Conservation (phyloP, 306 rosid species). For the Corylus heterophylla region DNA sequence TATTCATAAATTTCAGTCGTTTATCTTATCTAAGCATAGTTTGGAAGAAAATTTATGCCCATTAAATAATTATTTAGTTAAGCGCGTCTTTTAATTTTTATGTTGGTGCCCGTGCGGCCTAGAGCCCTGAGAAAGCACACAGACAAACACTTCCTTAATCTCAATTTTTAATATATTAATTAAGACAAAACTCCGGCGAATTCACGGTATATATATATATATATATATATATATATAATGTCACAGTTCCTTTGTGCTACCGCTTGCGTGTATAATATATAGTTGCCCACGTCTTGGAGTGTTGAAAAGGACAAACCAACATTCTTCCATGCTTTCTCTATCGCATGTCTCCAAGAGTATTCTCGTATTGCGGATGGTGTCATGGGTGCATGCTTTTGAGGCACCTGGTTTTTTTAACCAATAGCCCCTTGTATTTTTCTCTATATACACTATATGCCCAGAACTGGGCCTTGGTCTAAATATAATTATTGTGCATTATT, state of each 20-base stretch:
- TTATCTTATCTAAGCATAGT: no score
- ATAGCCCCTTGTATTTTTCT: neutral
- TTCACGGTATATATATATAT: neutral
- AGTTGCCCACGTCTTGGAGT: neutral
- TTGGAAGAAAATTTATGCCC: no score
- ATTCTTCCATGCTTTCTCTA: neutral
- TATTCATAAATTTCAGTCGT: no score
- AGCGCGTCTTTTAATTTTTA: no score
- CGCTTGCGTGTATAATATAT: neutral
- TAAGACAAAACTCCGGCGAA: neutral
- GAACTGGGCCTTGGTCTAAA: no score
- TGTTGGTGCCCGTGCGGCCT: neutral
- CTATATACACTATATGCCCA: neutral
- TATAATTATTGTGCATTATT: no score
- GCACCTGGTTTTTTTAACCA: neutral
- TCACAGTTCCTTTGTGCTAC: neutral
- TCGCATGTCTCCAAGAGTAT: neutral
- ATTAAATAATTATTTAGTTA: no score
- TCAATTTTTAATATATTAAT: neutral
- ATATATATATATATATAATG: neutral
- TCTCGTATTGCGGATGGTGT: neutral
- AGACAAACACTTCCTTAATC: neutral
- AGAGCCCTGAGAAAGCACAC: neutral
- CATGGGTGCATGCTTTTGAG: neutral
- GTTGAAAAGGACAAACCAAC: conserved; percentile 11